These are phyloP conservation scores for Houttuynia cordata DNA, from an alignment of 164 flowering plant genomes.

Conservation along the genomic window DNA sequence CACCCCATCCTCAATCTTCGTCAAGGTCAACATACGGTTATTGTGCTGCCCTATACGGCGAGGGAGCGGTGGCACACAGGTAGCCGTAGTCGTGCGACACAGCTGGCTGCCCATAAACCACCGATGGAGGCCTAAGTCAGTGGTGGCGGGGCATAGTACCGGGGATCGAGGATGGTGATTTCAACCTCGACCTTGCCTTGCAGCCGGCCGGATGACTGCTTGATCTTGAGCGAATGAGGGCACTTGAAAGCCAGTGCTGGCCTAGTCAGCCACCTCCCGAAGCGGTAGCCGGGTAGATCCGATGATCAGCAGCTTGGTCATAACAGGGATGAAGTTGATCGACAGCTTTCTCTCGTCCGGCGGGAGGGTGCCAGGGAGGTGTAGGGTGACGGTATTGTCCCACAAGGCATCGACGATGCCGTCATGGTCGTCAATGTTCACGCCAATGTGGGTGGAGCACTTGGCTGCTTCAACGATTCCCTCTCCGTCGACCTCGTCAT, in stretches of 20 bases:
- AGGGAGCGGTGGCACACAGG: not conserved
- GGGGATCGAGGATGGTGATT: too few species aligned
- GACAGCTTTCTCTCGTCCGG: constrained; percentile 32
- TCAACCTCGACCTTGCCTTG: too few species aligned
- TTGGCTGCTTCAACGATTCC: too few species aligned
- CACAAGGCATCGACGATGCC: constrained; percentile 54
- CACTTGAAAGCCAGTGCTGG: constrained; percentile 12
- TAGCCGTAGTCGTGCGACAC: not conserved
- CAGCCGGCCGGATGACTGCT: too few species aligned
- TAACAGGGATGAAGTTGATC: constrained; percentile 51
- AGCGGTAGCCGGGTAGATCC: constrained; percentile 42
- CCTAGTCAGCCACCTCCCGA: constrained; percentile 20
- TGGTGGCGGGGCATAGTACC: not conserved
- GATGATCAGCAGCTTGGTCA: constrained; percentile 46
- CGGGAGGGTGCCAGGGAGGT: constrained; percentile 23
- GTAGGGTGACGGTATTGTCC: constrained; percentile 48
- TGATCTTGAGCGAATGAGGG: not conserved
- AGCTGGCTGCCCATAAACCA: too few species aligned
- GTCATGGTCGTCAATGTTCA: constrained; percentile 36
- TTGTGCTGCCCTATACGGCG: constrained; percentile 35
- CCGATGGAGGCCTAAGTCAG: too few species aligned
- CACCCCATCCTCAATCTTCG: too few species aligned
- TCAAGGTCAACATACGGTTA: constrained; percentile 6
- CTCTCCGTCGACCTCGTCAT: too few species aligned
- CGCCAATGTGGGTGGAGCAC: constrained; percentile 43